Conservation (phyloP, 2,329 filamentous ascomycete species). For the Ceratocystis smalleyi region DNA sequence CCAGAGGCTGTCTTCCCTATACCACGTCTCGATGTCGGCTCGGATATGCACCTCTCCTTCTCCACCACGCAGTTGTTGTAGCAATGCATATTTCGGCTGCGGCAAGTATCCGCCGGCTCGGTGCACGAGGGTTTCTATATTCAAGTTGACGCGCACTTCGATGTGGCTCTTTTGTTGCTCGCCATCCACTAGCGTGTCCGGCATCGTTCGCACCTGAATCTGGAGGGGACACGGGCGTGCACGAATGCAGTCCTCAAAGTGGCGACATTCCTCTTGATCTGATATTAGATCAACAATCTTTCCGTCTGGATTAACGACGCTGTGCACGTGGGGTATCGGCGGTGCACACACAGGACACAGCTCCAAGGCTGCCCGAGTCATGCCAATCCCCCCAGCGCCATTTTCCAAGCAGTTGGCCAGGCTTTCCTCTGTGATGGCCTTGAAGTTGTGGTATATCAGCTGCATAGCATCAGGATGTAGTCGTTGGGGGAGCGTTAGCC, state of each 20-base stretch:
- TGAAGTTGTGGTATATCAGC: slow-evolving; percentile 9
- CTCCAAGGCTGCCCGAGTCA: neutral
- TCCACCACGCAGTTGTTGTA: neutral
- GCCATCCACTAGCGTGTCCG: neutral
- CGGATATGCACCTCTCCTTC: neutral
- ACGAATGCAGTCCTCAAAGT: slow-evolving; percentile 13
- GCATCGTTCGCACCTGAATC: slow-evolving; percentile 7
- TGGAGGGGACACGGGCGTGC: slow-evolving; percentile 13
- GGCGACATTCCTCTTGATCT: slow-evolving; percentile 9
- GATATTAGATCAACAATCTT: slow-evolving; percentile 13
- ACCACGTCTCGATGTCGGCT: slow-evolving; percentile 5
- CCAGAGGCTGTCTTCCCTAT: neutral
- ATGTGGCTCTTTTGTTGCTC: neutral
- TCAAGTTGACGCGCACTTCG: slow-evolving; percentile 17
- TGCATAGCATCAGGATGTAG: slow-evolving; percentile 9
- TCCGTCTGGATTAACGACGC: slow-evolving; percentile 9
- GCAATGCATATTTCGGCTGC: neutral
- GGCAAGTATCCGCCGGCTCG: slow-evolving; percentile 17
- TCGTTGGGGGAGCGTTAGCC: slow-evolving; percentile 9
- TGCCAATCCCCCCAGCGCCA: neutral
- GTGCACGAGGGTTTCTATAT: slow-evolving; percentile 18
- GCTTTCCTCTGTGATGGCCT: slow-evolving; percentile 2
- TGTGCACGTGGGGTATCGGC: neutral
- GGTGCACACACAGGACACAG: slow-evolving; percentile 8
- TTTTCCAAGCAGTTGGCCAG: neutral